These are phyloP conservation scores for Camellia oleifera DNA, from an alignment of 179 eudicot species.

Conservation along the genomic window DNA sequence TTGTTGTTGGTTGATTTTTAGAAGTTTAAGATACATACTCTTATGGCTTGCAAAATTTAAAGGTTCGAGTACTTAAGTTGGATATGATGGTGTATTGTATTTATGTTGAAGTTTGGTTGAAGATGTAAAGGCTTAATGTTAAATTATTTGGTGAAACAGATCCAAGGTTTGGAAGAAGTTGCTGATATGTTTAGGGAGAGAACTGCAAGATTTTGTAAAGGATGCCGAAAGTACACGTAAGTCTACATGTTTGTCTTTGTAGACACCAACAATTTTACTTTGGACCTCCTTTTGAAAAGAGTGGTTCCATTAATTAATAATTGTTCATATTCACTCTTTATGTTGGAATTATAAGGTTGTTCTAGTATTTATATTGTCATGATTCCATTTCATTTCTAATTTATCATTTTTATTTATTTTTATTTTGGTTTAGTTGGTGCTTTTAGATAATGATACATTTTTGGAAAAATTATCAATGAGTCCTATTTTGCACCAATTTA, in stretches of 20 bases:
- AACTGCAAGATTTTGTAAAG: slow-evolving; percentile 71
- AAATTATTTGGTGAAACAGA: slow-evolving; percentile 36
- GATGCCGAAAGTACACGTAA: slow-evolving; percentile 88
- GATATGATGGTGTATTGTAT: background rate
- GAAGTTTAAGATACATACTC: background rate
- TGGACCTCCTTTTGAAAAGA: background rate
- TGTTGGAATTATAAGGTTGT: background rate
- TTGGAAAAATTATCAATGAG: too few species aligned
- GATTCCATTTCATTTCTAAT: background rate
- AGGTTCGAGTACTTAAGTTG: background rate
- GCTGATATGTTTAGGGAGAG: slow-evolving; percentile 69
- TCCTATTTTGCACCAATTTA: too few species aligned
- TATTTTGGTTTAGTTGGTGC: background rate
- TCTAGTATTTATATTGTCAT: background rate
- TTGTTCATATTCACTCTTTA: background rate
- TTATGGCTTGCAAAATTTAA: background rate
- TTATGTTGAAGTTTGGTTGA: background rate
- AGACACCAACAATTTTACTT: background rate
- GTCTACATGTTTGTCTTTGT: slow-evolving; percentile 20
- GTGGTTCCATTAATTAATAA: background rate
- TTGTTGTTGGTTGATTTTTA: background rate
- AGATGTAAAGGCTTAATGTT: background rate
- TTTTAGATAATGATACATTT: too few species aligned
- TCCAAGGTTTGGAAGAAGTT: slow-evolving; percentile 73
- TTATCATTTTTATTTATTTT: background rate